Base-by-base conservation (phyloP, 1,139 yeast genomes). In the Kodamaea plutei region DNA sequence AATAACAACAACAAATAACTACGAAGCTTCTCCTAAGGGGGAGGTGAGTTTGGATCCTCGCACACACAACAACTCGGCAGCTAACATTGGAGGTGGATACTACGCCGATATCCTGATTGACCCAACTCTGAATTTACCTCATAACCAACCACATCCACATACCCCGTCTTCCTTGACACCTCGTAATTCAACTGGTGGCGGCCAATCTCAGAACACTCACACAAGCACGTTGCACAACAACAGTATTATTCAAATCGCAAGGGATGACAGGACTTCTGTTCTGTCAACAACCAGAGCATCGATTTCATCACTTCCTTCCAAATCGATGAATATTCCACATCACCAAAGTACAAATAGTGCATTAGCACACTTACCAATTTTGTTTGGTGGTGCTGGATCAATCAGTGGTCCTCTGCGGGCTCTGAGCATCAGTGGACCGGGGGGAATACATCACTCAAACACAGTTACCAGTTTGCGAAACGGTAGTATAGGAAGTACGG, bases 101-200 rank as follows among this genome's bases (percentile, higher is more conserved):
- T 68, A 66, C 41, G 66, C 69, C 7, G 74, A 68, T 22, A 62
- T 66, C 15, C 56, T 64, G 25, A 64, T 66, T 11, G 73, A 68
- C 42, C 73, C 73, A 3, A 66, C 73, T 18, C 65, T 66, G 71
- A 67, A 67, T 43, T 48, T 67, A 31, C 73, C 73, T 4, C 73
- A 67, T 38, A 60, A 65, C 44, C 64, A 57, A 44, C 55, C 71
- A 2, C 64, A 62, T 34, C 71, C 68, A 14, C 57, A 50, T 29
- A 50, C 55, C 2, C 35, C 46, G 10, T 46, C 39, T 26, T 47
- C 61, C 12, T 44, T 61, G 25, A 63, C 71, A 2, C 71, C 72
- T 4, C 48, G 72, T 28, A 57, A 58, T 35, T 61, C 68, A 18
- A 49, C 61, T 6, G 39, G 40, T 21, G 20, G 30, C n/a, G 14